Evolutionary conservation across 805 yeast genomes (phyloP).

Genomic region (Hemisphaericaspora nanyangensis): DNA sequence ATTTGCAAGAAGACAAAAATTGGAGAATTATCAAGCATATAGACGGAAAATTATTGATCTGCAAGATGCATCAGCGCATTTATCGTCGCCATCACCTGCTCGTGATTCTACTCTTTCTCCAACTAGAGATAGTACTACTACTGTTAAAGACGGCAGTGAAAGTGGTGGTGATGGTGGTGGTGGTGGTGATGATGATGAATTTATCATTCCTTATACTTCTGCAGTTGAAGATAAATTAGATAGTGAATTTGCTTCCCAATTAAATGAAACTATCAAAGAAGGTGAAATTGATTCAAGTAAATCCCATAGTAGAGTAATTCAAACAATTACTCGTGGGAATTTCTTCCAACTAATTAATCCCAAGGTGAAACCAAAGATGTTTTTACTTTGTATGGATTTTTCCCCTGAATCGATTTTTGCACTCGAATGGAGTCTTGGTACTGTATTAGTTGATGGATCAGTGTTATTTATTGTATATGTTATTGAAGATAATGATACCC

Average conservation of each 20-base stretch:
- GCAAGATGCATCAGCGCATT: constrained; percentile 28
- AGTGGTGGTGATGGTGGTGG: constrained; percentile 12
- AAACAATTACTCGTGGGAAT: constrained; percentile 67
- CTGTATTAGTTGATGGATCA: constrained; percentile 77
- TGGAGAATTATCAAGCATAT: constrained; percentile 56
- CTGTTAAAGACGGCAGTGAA: constrained; percentile 9
- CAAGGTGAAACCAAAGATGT: constrained; percentile 50
- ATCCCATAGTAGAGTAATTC: constrained; percentile 55
- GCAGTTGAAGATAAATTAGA: constrained; percentile 65
- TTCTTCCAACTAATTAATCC: constrained; percentile 51
- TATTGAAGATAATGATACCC: constrained; percentile 43
- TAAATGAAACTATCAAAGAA: constrained; percentile 50
- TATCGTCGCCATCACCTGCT: constrained; percentile 8
- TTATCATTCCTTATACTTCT: constrained; percentile 62
- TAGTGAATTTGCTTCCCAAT: constrained; percentile 51
- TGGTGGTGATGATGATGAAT: constrained; percentile 11
- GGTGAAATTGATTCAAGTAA: constrained; percentile 54
- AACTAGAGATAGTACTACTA: constrained; percentile 9
- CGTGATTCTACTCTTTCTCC: constrained; percentile 9
- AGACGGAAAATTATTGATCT: constrained; percentile 59
- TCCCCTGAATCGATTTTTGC: constrained; percentile 82
- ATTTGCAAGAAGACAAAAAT: constrained; percentile 43
- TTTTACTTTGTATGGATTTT: constrained; percentile 74
- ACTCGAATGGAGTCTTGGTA: constrained; percentile 83
- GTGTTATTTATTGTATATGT: constrained; percentile 71